These are phyloP conservation scores for Helianthus tuberosus DNA, from an alignment of 129 eudicot genomes.

Conservation along the genomic window DNA sequence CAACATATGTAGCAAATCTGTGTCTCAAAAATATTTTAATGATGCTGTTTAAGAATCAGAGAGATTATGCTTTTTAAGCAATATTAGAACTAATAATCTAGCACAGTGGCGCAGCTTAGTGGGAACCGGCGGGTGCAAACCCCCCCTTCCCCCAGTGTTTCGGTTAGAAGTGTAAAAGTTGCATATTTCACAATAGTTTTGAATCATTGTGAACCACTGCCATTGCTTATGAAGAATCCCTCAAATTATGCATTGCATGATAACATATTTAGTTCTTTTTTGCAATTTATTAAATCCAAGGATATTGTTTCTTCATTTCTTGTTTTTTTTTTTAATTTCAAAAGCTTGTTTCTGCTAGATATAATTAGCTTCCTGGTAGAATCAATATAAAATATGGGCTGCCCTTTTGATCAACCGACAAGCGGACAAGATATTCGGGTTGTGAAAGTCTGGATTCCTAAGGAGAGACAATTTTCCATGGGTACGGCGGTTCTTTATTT, in stretches of 20 bases:
- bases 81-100: slow-evolving; percentile 50
- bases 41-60: slow-evolving; percentile 23
- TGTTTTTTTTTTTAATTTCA: slow-evolving; percentile 40
- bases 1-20: slow-evolving; percentile 34
- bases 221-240: slow-evolving; percentile 50
- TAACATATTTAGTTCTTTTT: slow-evolving; percentile 48
- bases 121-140: no score
- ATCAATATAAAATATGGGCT: slow-evolving; percentile 50
- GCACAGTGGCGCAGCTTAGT: no score
- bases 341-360: slow-evolving; percentile 55
- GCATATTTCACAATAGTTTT: slow-evolving; percentile 49
- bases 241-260: slow-evolving; percentile 19
- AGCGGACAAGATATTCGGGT: slow-evolving; percentile 85
- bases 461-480: slow-evolving; percentile 50
- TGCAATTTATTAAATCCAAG: slow-evolving; percentile 35
- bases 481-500: slow-evolving; percentile 24
- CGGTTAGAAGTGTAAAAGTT: no score
- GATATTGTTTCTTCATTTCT: slow-evolving; percentile 45
- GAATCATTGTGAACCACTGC: slow-evolving; percentile 66
- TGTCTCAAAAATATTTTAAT: slow-evolving; percentile 48
- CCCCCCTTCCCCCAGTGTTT: no score
- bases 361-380: slow-evolving; percentile 54
- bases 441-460: slow-evolving; percentile 45
- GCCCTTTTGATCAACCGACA: slow-evolving; percentile 65
- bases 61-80: slow-evolving; percentile 35